Evolutionary conservation across 176 grass and related monocot genomes (phyloP).

Genomic region (Oryza meridionalis): DNA sequence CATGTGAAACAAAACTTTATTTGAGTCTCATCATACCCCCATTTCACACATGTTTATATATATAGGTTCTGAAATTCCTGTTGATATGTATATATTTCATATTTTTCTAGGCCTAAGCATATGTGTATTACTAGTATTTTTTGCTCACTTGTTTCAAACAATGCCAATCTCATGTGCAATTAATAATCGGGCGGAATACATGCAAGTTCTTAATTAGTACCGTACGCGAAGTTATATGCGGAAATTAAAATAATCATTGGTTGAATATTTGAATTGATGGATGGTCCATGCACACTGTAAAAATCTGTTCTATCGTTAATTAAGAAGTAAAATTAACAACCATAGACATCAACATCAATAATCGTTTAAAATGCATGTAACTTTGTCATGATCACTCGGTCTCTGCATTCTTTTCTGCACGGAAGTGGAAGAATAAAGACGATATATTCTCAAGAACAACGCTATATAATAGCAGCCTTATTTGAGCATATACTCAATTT

Average conservation of each 20-base stretch:
- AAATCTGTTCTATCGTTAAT: not conserved
- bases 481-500: slow-evolving; percentile 53
- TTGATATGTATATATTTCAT: too few species aligned
- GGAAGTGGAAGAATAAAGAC: slow-evolving; percentile 58
- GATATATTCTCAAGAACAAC: slow-evolving; percentile 43
- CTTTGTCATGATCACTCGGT: slow-evolving; percentile 34
- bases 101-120: not conserved
- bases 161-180: not conserved
- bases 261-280: not conserved
- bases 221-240: not conserved
- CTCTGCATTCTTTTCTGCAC: slow-evolving; percentile 7
- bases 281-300: not conserved
- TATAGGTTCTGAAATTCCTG: not conserved
- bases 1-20: not conserved
- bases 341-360: slow-evolving; percentile 26
- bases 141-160: not conserved
- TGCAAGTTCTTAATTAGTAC: not conserved
- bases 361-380: slow-evolving; percentile 29
- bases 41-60: not conserved
- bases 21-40: not conserved
- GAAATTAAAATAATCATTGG: not conserved
- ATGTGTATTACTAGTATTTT: not conserved
- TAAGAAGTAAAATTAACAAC: not conserved
- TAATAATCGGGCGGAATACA: not conserved
- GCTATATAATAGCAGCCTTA: slow-evolving; percentile 36